Conservation (phyloP, 495 filamentous ascomycete genomes). For the Delitschia confertaspora region DNA sequence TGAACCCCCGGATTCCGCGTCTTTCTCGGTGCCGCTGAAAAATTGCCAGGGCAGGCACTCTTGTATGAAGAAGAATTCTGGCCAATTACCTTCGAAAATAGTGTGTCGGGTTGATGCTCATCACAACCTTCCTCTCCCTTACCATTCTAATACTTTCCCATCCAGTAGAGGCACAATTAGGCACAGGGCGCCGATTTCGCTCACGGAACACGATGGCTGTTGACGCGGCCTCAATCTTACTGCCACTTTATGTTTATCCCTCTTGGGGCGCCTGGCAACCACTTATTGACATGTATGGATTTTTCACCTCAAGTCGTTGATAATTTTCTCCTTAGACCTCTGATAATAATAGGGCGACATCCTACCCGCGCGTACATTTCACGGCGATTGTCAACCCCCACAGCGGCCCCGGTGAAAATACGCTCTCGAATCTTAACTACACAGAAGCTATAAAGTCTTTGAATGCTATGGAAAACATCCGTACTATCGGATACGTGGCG, state of each 20-base stretch:
- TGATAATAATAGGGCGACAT: constrained; percentile 18
- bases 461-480: constrained; percentile 22
- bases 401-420: constrained; percentile 25
- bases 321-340: not conserved
- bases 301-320: not conserved
- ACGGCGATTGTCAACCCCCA: constrained; percentile 29
- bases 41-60: constrained; percentile 1
- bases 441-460: constrained; percentile 24
- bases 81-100: not conserved
- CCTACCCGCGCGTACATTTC: constrained; percentile 24
- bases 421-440: constrained; percentile 24
- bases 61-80: too few species aligned
- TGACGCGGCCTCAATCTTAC: constrained; percentile 7
- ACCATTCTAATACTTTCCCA: not conserved
- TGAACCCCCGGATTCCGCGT: constrained; percentile 12
- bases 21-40: constrained; percentile 18
- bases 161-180: too few species aligned
- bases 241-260: constrained; percentile 29
- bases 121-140: not conserved
- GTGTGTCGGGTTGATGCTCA: not conserved
- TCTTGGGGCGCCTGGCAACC: constrained; percentile 27
- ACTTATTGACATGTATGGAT: constrained; percentile 20
- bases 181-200: too few species aligned
- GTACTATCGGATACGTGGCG: constrained; percentile 29
- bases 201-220: constrained; percentile 5